Conservation (phyloP, 2,329 filamentous ascomycete species). For the Monosporascus sp. region DNA sequence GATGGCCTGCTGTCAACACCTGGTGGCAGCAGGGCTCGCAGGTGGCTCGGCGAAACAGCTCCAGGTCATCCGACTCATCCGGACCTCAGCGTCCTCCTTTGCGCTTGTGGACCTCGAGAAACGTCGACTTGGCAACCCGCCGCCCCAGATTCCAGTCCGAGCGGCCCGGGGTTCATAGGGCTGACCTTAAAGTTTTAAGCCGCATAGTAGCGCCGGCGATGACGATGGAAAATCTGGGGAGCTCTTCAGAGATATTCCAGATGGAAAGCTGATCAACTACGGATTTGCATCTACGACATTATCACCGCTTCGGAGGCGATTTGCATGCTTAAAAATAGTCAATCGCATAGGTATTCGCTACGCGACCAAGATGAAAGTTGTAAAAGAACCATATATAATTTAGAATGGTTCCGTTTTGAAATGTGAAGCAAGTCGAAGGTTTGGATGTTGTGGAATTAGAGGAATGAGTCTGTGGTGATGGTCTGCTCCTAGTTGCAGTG, state of each 20-base stretch:
- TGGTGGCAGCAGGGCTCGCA: not conserved
- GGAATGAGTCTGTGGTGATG: not conserved
- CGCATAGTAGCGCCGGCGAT: conserved; percentile 31
- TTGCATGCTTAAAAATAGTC: conserved; percentile 14
- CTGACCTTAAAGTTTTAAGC: conserved; percentile 30
- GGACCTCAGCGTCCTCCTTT: not conserved
- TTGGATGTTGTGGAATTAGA: conserved; percentile 21
- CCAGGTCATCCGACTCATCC: not conserved
- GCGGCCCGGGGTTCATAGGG: conserved; percentile 24
- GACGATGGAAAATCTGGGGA: conserved; percentile 27
- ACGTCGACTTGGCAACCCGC: not conserved
- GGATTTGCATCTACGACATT: conserved; percentile 9
- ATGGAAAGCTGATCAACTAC: conserved; percentile 20
- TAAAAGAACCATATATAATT: conserved; percentile 2
- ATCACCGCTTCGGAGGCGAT: conserved; percentile 1
- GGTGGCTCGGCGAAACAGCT: too few species aligned
- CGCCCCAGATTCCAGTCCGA: conserved; percentile 14
- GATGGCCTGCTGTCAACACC: not conserved
- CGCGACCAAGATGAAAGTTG: conserved; percentile 14
- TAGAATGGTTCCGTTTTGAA: conserved; percentile 2
- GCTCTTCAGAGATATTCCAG: conserved; percentile 15
- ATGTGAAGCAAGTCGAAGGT: conserved; percentile 10
- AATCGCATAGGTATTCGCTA: conserved; percentile 11
- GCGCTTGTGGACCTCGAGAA: not conserved
- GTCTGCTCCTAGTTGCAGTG: not conserved